Evolutionary conservation across 345 rosid species (phyloP).

Genomic region (Populus ilicifolia): DNA sequence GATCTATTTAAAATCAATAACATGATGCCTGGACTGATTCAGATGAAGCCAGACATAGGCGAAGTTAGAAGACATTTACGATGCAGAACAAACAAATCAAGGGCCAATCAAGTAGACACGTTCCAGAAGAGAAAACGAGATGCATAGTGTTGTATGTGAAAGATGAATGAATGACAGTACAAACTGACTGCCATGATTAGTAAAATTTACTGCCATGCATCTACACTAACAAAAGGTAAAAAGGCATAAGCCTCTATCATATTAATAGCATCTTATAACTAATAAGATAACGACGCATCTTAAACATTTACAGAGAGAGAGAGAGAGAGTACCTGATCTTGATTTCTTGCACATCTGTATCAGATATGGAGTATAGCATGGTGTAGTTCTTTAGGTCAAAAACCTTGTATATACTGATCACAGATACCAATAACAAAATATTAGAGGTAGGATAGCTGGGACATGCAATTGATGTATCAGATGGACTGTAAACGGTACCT

Average conservation of each 20-base stretch:
- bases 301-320: neutral
- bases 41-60: slow-evolving; percentile 2
- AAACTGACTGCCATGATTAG: neutral
- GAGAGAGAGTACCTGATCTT: slow-evolving; percentile 72
- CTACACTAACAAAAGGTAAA: neutral
- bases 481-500: slow-evolving; percentile 37
- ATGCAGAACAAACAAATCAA: neutral
- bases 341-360: slow-evolving; percentile 86
- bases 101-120: no score
- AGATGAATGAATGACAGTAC: neutral
- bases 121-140: neutral
- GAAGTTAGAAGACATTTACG: slow-evolving; percentile 1
- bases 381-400: slow-evolving; percentile 90
- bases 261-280: neutral
- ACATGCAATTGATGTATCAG: slow-evolving; percentile 4
- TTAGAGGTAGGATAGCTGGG: slow-evolving; percentile 15
- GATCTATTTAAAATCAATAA: slow-evolving; percentile 81
- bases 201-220: neutral
- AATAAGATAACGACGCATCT: neutral
- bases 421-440: slow-evolving; percentile 8
- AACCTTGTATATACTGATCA: slow-evolving; percentile 84
- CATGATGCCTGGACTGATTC: slow-evolving; percentile 92
- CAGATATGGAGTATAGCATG: slow-evolving; percentile 87
- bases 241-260: neutral
- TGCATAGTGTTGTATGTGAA: neutral